phyloP scores from a whole-genome alignment of 2,329 filamentous ascomycete genomes.

The Fusarium cicatricum region DNA sequence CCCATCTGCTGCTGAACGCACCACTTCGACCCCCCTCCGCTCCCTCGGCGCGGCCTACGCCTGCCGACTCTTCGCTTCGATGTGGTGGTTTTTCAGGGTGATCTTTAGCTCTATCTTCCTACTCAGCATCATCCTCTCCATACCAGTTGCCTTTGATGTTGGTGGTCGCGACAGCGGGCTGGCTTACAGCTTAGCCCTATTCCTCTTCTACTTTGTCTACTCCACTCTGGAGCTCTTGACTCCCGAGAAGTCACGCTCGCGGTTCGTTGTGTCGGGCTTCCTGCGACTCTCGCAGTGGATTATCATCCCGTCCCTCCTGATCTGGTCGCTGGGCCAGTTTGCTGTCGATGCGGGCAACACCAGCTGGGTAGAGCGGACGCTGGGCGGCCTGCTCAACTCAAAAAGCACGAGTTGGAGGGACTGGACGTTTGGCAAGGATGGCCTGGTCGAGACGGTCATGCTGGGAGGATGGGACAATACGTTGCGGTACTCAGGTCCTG shows the following conservation, averaged over 20 bases:
- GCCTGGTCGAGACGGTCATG: conserved; percentile 79
- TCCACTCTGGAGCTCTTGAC: conserved; percentile 82
- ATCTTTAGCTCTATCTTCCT: conserved; percentile 86
- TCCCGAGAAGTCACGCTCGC: conserved; percentile 78
- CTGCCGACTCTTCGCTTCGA: conserved; percentile 55
- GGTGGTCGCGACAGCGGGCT: conserved; percentile 93
- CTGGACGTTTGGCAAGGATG: conserved; percentile 89
- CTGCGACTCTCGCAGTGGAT: conserved; percentile 85
- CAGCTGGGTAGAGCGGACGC: conserved; percentile 84
- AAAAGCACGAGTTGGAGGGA: conserved; percentile 74
- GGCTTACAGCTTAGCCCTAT: conserved; percentile 89
- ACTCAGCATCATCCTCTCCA: conserved; percentile 90
- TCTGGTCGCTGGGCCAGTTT: conserved; percentile 96
- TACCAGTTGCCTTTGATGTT: conserved; percentile 97
- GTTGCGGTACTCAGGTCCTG: conserved; percentile 87
- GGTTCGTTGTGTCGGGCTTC: conserved; percentile 73
- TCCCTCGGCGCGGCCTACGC: conserved; percentile 40
- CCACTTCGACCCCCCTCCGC: conserved; percentile 17
- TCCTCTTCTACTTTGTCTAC: conserved; percentile 89
- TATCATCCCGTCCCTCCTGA: conserved; percentile 83
- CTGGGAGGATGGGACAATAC: conserved; percentile 90
- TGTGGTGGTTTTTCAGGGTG: conserved; percentile 84
- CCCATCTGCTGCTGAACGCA: conserved; percentile 16
- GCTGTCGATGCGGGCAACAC: conserved; percentile 83
- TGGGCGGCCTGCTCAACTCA: conserved; percentile 70